These are phyloP conservation scores for Liriodendron chinense DNA, from an alignment of 164 flowering plant species.

Conservation along the genomic window DNA sequence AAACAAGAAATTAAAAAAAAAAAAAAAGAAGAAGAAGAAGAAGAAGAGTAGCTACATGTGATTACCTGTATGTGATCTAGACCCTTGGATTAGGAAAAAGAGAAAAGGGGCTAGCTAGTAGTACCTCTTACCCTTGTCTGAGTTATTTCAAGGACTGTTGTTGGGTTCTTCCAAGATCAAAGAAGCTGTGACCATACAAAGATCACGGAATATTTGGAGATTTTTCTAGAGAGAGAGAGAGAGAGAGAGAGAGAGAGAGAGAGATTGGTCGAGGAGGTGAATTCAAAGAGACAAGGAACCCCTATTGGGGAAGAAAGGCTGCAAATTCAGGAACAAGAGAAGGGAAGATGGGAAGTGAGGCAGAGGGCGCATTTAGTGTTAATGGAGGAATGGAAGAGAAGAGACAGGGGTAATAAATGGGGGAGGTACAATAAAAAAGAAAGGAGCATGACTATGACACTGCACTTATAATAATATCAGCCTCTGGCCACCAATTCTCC, in stretches of 20 bases:
- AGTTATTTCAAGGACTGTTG: constrained; percentile 27
- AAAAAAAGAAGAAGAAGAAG: not conserved
- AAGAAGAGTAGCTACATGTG: constrained; percentile 17
- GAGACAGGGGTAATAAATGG: constrained; percentile 36
- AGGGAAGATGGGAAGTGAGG: constrained; percentile 23
- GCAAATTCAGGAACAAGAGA: constrained; percentile 24
- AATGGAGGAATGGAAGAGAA: constrained; percentile 34
- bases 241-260: not conserved
- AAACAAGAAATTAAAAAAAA: not conserved
- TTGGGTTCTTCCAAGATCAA: constrained; percentile 18
- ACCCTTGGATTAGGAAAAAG: constrained; percentile 29
- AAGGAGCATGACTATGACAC: constrained; percentile 30
- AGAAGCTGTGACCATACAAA: constrained; percentile 17
- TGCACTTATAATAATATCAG: constrained; percentile 46
- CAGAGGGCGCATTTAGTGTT: constrained; percentile 36
- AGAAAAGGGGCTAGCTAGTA: constrained; percentile 5
- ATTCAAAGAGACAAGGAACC: constrained; percentile 33
- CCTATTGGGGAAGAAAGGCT: constrained; percentile 31
- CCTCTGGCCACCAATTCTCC: constrained; percentile 26
- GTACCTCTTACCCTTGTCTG: constrained; percentile 26
- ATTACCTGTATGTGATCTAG: constrained; percentile 41
- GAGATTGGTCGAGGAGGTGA: constrained; percentile 9
- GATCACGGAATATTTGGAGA: constrained; percentile 3
- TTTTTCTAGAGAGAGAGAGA: not conserved
- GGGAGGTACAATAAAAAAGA: constrained; percentile 14